Percentiles rank a stretch among this genome's conserved stretches.
phyloP scores from a whole-genome alignment of 23 red algal species.

The Chondrus crispus region DNA sequence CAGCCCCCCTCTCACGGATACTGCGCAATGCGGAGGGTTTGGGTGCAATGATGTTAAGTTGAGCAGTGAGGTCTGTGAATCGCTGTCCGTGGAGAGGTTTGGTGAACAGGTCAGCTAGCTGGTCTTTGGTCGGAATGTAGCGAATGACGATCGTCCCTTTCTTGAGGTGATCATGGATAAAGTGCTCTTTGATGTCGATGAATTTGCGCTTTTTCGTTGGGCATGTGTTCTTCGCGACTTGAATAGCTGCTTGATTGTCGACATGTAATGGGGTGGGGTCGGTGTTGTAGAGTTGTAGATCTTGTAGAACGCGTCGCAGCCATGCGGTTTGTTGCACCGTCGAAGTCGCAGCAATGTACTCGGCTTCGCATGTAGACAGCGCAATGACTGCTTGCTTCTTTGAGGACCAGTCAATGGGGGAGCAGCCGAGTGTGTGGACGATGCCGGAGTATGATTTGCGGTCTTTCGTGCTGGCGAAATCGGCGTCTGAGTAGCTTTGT shows the following conservation, averaged over 20 bases:
- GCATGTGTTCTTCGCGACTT: background rate
- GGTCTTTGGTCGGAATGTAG: too few relatives aligned
- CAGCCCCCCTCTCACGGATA: too few relatives aligned
- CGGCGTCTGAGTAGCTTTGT: background rate
- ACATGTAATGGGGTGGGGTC: background rate
- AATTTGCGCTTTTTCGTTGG: background rate
- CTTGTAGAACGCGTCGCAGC: background rate
- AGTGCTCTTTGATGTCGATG: background rate
- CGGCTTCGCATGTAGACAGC: conserved; percentile 12
- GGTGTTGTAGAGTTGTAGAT: background rate
- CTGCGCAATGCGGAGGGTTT: too few relatives aligned
- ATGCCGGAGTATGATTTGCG: background rate
- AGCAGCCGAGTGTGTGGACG: background rate
- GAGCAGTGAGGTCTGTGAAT: too few relatives aligned
- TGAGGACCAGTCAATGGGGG: background rate
- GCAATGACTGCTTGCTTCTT: background rate
- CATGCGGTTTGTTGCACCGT: background rate
- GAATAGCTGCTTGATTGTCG: background rate
- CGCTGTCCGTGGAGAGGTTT: too few relatives aligned
- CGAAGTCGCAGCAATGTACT: background rate
- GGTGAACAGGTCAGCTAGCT: too few relatives aligned
- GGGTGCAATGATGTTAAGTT: too few relatives aligned
- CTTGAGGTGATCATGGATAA: background rate
- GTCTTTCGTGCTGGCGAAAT: background rate
- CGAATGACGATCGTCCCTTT: too few relatives aligned